Evolutionary conservation across 176 grass and related monocot species (phyloP), one percentile per base, ranked within the genome.

Genomic region (Aegilops sharonensis): DNA sequence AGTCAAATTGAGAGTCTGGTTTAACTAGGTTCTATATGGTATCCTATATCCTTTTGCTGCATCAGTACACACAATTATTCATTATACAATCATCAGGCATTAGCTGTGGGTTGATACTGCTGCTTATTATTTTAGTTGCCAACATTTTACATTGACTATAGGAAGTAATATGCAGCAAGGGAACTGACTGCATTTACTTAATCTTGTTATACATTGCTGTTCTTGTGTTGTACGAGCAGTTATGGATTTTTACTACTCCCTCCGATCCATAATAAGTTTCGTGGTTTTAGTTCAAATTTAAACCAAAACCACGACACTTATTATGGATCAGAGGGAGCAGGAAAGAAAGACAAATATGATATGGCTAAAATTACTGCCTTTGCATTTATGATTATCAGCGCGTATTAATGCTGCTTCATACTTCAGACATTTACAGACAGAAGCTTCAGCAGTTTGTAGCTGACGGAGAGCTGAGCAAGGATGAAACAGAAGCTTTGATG

Each of bases 361-460:
- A 43, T 59, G 68, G 39, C 35, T 34, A 31, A 7, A 84, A 85
- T 11, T 80, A 85, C 13, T 39, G 3, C 57, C 18, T 84, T 84
- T 56, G 20, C 73, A 68, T 59, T 86, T 62, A 8, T 47, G 73
- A 87, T 78, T 79, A 67, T 85, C 85, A 81, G 81, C 35, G 39
- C 7, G 66, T 77, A 78, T 81, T 88, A 85, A 71, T 81, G 54
- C 76, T 15, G 31, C 68, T 87, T 91, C 62, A 59, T 88, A 78
- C 72, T 78, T 68, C 89, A 99, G 97, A 99, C 77, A 99, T 99
- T 86, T 99, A 99, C 87, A 94, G 90, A 80, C 94, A 96, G 84
- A 99, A 99, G 90, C 97, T 99, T 88, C 88, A 94, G 79, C 94
- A 94, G 88, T 94, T 94, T 42, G 90, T 99, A 91, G 83, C 87